These are phyloP conservation scores for Trametes sanguinea DNA, from an alignment of 768 basidiomycete genomes.

Conservation along the genomic window DNA sequence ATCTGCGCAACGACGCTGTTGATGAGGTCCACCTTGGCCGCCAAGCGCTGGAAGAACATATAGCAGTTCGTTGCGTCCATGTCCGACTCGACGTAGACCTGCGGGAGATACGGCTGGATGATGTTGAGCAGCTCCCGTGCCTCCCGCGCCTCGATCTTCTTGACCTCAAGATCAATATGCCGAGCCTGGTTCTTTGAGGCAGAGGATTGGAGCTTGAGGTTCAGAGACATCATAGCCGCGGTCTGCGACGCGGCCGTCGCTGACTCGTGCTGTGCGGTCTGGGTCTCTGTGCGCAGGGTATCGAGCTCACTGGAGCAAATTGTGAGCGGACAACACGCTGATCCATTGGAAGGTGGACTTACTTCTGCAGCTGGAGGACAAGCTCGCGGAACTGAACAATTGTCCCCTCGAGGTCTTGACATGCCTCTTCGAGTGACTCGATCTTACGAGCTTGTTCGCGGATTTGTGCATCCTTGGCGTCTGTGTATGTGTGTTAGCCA, in stretches of 20 bases:
- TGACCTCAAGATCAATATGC: slow-evolving; percentile 87
- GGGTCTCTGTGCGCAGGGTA: slow-evolving; percentile 77
- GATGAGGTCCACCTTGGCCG: slow-evolving; percentile 85
- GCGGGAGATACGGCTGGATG: slow-evolving; percentile 91
- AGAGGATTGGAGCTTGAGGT: slow-evolving; percentile 90
- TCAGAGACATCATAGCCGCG: slow-evolving; percentile 91
- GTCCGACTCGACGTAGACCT: slow-evolving; percentile 87
- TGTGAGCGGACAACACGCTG: neutral
- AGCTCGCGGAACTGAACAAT: slow-evolving; percentile 93
- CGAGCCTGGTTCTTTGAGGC: slow-evolving; percentile 89
- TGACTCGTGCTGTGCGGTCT: slow-evolving; percentile 81
- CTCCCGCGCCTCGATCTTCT: slow-evolving; percentile 82
- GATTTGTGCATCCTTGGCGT: slow-evolving; percentile 68
- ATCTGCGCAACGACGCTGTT: slow-evolving; percentile 79
- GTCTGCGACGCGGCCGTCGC: slow-evolving; percentile 84
- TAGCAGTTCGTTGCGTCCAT: slow-evolving; percentile 87
- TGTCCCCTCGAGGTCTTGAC: slow-evolving; percentile 85
- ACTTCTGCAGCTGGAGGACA: slow-evolving; percentile 83
- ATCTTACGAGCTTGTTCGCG: slow-evolving; percentile 68
- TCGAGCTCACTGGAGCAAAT: slow-evolving; percentile 73
- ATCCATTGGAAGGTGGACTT: slow-evolving; percentile 12
- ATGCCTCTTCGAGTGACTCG: slow-evolving; percentile 71
- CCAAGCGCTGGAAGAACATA: slow-evolving; percentile 90
- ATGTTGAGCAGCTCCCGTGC: slow-evolving; percentile 78
- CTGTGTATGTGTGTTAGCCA: slow-evolving; percentile 37